A percentile compares a stretch with the other conserved stretches of the same genome.
Conservation (phyloP, 73 alveolate genomes). For the Paramecium sonneborni region DNA sequence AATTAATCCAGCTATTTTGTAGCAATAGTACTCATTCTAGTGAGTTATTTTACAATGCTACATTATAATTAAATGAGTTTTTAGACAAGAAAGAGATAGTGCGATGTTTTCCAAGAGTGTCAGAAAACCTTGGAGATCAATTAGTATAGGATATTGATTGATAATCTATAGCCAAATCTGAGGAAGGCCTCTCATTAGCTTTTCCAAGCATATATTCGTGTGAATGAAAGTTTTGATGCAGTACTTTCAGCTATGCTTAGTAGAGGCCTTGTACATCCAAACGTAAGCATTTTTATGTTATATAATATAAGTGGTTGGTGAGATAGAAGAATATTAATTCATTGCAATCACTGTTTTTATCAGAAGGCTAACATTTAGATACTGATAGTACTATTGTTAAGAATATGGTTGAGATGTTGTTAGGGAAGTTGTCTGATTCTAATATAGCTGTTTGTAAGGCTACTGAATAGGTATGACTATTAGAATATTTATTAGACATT, state of each 20-base stretch:
- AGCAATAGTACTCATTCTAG: background rate
- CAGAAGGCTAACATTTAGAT: slow-evolving; percentile 18
- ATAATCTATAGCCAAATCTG: slow-evolving; percentile 5
- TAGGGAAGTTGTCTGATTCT: slow-evolving; percentile 1
- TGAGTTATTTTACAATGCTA: slow-evolving; percentile 15
- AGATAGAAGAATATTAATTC: slow-evolving; percentile 44
- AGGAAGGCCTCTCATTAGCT: slow-evolving; percentile 36
- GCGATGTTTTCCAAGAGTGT: background rate
- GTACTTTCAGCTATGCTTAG: background rate
- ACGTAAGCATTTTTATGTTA: background rate
- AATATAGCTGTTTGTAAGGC: slow-evolving; percentile 9
- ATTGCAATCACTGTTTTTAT: slow-evolving; percentile 33
- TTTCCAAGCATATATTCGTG: background rate
- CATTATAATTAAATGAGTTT: background rate
- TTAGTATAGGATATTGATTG: background rate
- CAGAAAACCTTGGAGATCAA: slow-evolving; percentile 48
- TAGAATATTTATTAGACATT: background rate
- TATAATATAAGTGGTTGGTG: slow-evolving; percentile 12
- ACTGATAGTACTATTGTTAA: background rate
- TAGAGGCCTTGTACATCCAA: slow-evolving; percentile 13
- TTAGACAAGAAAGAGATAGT: background rate
- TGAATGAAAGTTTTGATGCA: slow-evolving; percentile 35
- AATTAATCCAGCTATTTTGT: slow-evolving; percentile 31
- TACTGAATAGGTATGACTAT: slow-evolving; percentile 10
- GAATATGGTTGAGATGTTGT: background rate